Evolutionary conservation across 495 filamentous ascomycete species (phyloP).

Genomic region (Penicillium lagena): DNA sequence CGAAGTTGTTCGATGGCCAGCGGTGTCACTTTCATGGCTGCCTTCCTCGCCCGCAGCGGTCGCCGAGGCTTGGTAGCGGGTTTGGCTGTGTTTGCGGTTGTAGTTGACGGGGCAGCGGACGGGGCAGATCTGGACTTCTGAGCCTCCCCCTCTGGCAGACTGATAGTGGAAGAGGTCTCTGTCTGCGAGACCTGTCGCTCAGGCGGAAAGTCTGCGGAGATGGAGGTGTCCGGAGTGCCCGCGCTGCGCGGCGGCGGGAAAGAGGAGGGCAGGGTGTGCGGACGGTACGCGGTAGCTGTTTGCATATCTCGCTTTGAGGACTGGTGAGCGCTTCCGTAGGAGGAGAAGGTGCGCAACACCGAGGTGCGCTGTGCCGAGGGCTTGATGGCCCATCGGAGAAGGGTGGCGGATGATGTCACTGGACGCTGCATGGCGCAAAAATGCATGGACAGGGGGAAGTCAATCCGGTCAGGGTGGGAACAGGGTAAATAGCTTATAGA

Average conservation of each 20-base stretch:
- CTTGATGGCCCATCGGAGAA: conserved; percentile 43
- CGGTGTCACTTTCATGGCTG: conserved; percentile 80
- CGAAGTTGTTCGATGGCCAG: conserved; percentile 70
- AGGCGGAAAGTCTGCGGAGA: conserved; percentile 45
- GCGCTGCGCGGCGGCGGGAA: conserved; percentile 63
- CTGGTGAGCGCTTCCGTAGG: conserved; percentile 44
- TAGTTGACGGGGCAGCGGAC: conserved; percentile 10
- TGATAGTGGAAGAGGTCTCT: conserved; percentile 18
- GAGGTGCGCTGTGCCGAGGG: conserved; percentile 41
- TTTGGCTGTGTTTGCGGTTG: conserved; percentile 3
- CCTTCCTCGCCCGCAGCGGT: conserved; percentile 78
- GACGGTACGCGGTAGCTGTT: conserved; percentile 70
- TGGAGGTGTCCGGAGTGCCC: conserved; percentile 61
- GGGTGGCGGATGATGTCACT: conserved; percentile 50
- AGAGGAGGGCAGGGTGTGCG: conserved; percentile 59
- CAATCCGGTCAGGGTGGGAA: conserved; percentile 4
- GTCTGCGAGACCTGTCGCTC: conserved; percentile 14
- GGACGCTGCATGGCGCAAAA: conserved; percentile 28
- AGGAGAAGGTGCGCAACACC: conserved; percentile 61
- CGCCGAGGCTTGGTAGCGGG: conserved; percentile 41
- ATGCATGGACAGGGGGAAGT: conserved; percentile 28
- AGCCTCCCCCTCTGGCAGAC: conserved; percentile 55
- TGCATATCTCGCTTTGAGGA: conserved; percentile 62
- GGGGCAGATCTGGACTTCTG: conserved; percentile 48
- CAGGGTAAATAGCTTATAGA: conserved; percentile 5